Conservation (phyloP, 179 eudicot species). For the Silene coronaria region DNA sequence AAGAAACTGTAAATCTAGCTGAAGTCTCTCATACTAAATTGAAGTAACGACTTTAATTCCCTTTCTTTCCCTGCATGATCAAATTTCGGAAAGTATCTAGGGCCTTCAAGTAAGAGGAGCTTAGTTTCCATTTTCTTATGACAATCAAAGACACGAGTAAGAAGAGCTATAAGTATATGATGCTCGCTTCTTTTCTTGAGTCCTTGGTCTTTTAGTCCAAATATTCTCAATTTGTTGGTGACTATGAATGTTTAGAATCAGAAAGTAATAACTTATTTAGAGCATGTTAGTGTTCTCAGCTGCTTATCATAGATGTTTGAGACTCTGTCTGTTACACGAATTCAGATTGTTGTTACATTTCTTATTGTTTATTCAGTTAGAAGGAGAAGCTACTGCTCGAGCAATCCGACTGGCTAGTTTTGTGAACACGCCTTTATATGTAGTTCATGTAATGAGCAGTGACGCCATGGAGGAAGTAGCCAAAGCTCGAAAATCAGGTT, state of each 20-base stretch:
- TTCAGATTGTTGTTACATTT: not conserved
- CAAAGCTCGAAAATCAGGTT: constrained; percentile 88
- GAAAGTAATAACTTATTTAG: too few species aligned
- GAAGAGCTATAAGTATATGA: too few species aligned
- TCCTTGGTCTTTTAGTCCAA: too few species aligned
- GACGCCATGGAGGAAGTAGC: constrained; percentile 98
- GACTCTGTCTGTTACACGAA: not conserved
- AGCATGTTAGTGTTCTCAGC: not conserved
- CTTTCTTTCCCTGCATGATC: not conserved
- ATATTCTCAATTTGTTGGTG: too few species aligned
- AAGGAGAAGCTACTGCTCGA: constrained; percentile 95
- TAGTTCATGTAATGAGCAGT: constrained; percentile 97
- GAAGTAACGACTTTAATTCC: not conserved
- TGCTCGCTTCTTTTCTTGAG: too few species aligned
- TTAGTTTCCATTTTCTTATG: too few species aligned
- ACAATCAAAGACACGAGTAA: too few species aligned
- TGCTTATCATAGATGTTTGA: not conserved
- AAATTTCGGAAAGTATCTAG: not conserved
- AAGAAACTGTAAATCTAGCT: not conserved
- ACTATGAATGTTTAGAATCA: too few species aligned
- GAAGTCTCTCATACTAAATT: not conserved
- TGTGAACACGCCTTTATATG: constrained; percentile 75
- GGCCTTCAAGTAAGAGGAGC: too few species aligned
- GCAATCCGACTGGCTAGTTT: constrained; percentile 88
- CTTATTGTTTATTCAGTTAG: constrained; percentile 49